phyloP scores from a whole-genome alignment of 441 rosid species.

The Omphalea diandra region DNA sequence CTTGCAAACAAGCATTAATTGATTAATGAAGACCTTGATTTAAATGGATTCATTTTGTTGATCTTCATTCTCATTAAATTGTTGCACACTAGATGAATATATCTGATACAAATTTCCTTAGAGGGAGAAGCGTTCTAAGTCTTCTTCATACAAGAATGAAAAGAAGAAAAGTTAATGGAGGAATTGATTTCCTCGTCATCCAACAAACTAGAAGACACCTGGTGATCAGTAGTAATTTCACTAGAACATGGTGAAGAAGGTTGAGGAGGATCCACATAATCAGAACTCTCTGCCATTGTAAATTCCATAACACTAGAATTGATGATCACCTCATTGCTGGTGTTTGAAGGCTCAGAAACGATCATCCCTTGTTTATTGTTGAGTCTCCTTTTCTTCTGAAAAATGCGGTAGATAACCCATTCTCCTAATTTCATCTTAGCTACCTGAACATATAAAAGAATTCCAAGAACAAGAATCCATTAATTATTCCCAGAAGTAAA shows the following conservation, averaged over 20 bases:
- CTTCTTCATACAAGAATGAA: conserved; percentile 22
- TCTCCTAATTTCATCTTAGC: conserved; percentile 26
- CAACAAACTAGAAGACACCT: conserved; percentile 39
- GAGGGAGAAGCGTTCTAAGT: background rate
- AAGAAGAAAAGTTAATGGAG: conserved; percentile 8
- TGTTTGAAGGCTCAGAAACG: conserved; percentile 9
- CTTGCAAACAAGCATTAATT: background rate
- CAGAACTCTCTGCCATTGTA: conserved; percentile 46
- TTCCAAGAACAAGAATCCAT: conserved; percentile 3
- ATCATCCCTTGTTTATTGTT: conserved; percentile 22
- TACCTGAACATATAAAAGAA: conserved; percentile 21
- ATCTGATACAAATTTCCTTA: conserved; percentile 4
- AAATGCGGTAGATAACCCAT: conserved; percentile 79
- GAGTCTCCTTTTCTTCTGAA: conserved; percentile 61
- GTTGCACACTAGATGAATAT: conserved; percentile 1
- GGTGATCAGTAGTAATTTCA: conserved; percentile 49
- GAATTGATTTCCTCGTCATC: conserved; percentile 35
- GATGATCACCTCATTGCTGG: background rate
- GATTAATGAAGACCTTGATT: background rate
- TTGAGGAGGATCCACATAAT: conserved; percentile 45
- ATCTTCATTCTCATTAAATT: background rate
- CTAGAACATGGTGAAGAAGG: conserved; percentile 57
- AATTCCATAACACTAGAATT: conserved; percentile 17
- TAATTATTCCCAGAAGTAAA: no score
- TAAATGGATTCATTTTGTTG: conserved; percentile 1